phyloP scores from a whole-genome alignment of 2,329 filamentous ascomycete species.

The Penicillium glabrum region DNA sequence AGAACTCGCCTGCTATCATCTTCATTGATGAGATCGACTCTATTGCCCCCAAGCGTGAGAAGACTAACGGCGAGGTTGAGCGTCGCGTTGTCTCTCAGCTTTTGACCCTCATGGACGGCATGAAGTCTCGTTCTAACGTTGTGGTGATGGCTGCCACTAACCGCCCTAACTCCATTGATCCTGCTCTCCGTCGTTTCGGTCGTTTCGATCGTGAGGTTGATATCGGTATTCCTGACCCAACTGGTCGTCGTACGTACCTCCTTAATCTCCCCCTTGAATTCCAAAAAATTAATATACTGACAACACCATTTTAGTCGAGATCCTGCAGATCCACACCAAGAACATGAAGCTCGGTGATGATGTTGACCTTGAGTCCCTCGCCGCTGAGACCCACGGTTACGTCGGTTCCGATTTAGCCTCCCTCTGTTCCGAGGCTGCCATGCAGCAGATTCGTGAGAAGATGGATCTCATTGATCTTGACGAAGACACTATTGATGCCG shows the following conservation, averaged over 20 bases:
- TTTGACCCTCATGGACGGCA: conserved; percentile 96
- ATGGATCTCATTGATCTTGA: conserved; percentile 99
- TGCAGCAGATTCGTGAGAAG: conserved; percentile 99
- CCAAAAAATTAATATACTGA: not conserved
- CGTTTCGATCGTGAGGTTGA: conserved; percentile 99
- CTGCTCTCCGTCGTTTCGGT: conserved; percentile 93
- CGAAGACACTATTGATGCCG: conserved; percentile 97
- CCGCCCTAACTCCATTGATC: conserved; percentile 97
- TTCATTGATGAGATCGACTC: conserved; percentile 99
- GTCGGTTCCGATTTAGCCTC: conserved; percentile 98
- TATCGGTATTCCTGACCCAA: conserved; percentile 96
- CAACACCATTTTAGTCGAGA: conserved; percentile 61
- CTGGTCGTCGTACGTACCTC: conserved; percentile 65
- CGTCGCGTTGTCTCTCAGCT: conserved; percentile 97
- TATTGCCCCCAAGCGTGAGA: conserved; percentile 98
- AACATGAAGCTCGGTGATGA: conserved; percentile 99
- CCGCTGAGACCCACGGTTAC: conserved; percentile 96
- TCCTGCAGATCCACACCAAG: conserved; percentile 99
- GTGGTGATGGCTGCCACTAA: conserved; percentile 99
- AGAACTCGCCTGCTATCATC: conserved; percentile 98
- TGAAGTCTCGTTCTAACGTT: conserved; percentile 98
- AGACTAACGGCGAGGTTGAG: conserved; percentile 99
- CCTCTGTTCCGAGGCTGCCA: conserved; percentile 96
- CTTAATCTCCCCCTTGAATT: not conserved
- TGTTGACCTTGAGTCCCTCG: conserved; percentile 94